These are phyloP conservation scores for Pseudomonodictys pantanalensis DNA, from an alignment of 495 filamentous ascomycete species.

Conservation along the genomic window DNA sequence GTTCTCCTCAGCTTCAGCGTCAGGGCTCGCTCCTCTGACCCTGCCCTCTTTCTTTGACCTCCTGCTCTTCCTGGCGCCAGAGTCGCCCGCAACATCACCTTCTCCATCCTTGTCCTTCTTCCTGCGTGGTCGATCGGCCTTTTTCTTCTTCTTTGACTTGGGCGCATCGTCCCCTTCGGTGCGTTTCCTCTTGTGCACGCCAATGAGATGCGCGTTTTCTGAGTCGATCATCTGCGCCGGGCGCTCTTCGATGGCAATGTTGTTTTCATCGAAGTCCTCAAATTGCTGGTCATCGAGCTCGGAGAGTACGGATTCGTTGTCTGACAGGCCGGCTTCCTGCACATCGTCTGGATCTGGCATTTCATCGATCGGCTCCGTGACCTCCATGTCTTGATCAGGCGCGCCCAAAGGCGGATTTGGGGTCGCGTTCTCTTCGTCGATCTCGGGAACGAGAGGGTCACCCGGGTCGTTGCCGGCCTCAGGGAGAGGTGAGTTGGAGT, in stretches of 20 bases:
- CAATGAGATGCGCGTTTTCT: slow-evolving; percentile 69
- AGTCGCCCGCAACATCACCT: slow-evolving; percentile 55
- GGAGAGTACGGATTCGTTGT: slow-evolving; percentile 51
- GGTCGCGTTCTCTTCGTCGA: slow-evolving; percentile 47
- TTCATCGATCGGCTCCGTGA: slow-evolving; percentile 42
- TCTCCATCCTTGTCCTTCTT: slow-evolving; percentile 54
- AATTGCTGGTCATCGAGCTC: slow-evolving; percentile 96
- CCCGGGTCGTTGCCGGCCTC: slow-evolving; percentile 47
- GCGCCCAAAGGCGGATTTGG: slow-evolving; percentile 41
- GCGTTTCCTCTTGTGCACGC: slow-evolving; percentile 78
- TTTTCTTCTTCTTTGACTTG: slow-evolving; percentile 67
- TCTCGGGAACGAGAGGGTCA: slow-evolving; percentile 43
- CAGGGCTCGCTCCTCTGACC: slow-evolving; percentile 47
- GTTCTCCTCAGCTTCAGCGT: slow-evolving; percentile 56
- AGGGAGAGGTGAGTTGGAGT: slow-evolving; percentile 33
- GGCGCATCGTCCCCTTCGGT: slow-evolving; percentile 53
- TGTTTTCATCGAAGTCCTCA: slow-evolving; percentile 79
- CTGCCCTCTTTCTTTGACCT: slow-evolving; percentile 44
- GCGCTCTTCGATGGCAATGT: slow-evolving; percentile 72
- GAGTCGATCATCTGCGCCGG: slow-evolving; percentile 81
- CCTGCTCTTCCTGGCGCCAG: slow-evolving; percentile 53
- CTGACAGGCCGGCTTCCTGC: slow-evolving; percentile 57
- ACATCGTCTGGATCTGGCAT: slow-evolving; percentile 65
- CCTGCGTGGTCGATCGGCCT: slow-evolving; percentile 71
- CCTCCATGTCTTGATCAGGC: slow-evolving; percentile 43